Evolutionary conservation across 345 rosid species (phyloP).

Genomic region (Camelina hispida): DNA sequence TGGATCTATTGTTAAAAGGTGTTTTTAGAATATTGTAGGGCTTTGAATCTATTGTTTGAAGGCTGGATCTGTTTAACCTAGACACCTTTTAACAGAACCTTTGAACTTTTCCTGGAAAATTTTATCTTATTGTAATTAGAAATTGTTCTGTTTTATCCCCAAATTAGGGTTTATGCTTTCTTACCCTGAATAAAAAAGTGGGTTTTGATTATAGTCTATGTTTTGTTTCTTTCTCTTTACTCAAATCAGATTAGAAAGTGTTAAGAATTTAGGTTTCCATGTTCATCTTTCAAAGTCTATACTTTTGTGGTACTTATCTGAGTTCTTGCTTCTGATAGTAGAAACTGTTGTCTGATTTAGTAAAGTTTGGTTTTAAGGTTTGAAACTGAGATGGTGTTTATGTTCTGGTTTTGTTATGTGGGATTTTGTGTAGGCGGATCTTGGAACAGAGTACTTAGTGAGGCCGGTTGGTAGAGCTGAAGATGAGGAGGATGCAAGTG

Average conservation of each 20-base stretch:
- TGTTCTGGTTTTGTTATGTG: background rate
- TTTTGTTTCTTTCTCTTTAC: background rate
- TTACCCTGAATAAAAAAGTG: conserved; percentile 8
- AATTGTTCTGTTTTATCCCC: conserved; percentile 19
- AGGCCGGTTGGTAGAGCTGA: conserved; percentile 80
- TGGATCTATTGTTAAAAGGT: too few species aligned
- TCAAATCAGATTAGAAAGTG: background rate
- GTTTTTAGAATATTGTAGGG: too few species aligned
- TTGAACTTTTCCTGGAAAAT: conserved; percentile 8
- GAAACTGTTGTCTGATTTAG: conserved; percentile 13
- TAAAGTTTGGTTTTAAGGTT: background rate
- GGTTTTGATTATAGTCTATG: background rate
- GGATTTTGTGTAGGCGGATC: conserved; percentile 55
- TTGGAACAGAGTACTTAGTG: conserved; percentile 85
- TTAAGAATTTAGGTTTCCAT: background rate
- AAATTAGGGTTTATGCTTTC: conserved; percentile 33
- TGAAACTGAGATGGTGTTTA: background rate
- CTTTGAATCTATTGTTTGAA: background rate
- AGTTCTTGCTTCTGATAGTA: background rate
- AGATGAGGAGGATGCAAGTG: conserved; percentile 93
- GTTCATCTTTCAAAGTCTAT: background rate
- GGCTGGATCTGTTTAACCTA: conserved; percentile 27
- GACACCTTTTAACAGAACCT: background rate
- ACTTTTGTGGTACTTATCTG: conserved; percentile 18
- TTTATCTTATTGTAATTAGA: background rate